Evolutionary conservation across 768 basidiomycete genomes (phyloP).

Genomic region (Grammothele lineata): DNA sequence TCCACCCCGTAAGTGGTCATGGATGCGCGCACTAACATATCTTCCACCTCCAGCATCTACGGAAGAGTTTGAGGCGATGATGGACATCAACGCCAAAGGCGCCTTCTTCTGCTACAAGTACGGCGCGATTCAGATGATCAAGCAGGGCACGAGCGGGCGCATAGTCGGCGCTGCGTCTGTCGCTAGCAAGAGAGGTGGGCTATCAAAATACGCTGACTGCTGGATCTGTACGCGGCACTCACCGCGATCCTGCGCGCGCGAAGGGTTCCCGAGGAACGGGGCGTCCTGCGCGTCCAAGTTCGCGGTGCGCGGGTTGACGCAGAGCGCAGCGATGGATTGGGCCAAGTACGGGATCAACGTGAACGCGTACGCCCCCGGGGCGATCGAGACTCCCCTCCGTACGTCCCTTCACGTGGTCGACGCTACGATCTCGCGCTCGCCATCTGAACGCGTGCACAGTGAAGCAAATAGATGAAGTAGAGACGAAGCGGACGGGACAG

Average conservation of each 20-base stretch:
- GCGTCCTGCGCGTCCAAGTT: conserved; percentile 27
- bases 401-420: background rate
- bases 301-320: conserved; percentile 26
- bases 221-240: background rate
- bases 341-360: conserved; percentile 24
- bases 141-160: conserved; percentile 36
- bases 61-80: conserved; percentile 29
- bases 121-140: conserved; percentile 36
- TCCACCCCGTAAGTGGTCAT: background rate
- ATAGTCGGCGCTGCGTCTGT: conserved; percentile 33
- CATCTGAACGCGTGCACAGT: no score
- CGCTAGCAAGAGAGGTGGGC: conserved; percentile 21
- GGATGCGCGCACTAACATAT: background rate
- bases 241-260: background rate
- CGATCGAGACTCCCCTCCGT: conserved; percentile 22
- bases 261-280: conserved; percentile 7
- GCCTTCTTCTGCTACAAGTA: conserved; percentile 38
- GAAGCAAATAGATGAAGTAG: conserved; percentile 12
- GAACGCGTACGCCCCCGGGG: conserved; percentile 28
- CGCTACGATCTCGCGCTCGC: background rate
- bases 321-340: conserved; percentile 24
- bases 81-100: conserved; percentile 38
- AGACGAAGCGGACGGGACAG: conserved; percentile 11
- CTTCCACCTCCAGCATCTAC: conserved; percentile 15
- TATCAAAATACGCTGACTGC: background rate